phyloP scores from a whole-genome alignment of 306 rosid genomes.

The Vachellia pachyceras region DNA sequence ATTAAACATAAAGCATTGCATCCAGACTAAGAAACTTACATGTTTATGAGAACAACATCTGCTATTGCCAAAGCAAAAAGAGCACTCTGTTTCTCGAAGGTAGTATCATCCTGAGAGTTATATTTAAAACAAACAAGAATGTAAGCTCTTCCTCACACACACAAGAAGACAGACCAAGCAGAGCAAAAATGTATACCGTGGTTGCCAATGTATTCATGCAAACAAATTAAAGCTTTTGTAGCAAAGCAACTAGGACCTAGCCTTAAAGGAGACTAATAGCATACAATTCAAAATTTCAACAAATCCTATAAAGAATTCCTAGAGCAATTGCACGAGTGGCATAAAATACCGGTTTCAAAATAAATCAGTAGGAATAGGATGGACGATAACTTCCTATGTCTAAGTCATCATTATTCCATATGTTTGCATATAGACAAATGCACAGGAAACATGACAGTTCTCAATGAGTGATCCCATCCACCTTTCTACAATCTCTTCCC shows the following conservation, averaged over 20 bases:
- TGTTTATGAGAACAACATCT: conserved; percentile 83
- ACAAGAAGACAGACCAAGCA: conserved; percentile 15
- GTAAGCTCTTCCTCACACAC: conserved; percentile 17
- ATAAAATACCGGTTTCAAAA: conserved; percentile 3
- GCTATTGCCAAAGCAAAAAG: conserved; percentile 87
- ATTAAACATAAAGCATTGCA: conserved; percentile 30
- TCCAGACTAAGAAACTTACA: conserved; percentile 60
- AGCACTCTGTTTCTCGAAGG: conserved; percentile 98
- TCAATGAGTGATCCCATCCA: neutral
- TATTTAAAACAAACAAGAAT: conserved; percentile 23
- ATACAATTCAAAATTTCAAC: conserved; percentile 13
- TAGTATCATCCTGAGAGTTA: conserved; percentile 81
- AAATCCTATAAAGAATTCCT: neutral
- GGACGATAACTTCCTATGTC: neutral
- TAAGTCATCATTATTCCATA: conserved; percentile 5
- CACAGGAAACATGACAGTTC: neutral
- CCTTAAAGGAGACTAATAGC: conserved; percentile 16
- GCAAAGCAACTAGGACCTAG: neutral
- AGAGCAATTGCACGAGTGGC: conserved; percentile 2
- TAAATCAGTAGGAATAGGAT: conserved; percentile 2
- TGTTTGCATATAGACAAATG: neutral
- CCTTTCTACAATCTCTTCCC: neutral
- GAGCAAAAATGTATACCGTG: conserved; percentile 15
- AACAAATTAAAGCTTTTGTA: neutral
- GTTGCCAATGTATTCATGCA: conserved; percentile 6